Evolutionary conservation across 2,329 filamentous ascomycete species (phyloP), one percentile per base, ranked within the genome.

Genomic region (Nakataea oryzae): DNA sequence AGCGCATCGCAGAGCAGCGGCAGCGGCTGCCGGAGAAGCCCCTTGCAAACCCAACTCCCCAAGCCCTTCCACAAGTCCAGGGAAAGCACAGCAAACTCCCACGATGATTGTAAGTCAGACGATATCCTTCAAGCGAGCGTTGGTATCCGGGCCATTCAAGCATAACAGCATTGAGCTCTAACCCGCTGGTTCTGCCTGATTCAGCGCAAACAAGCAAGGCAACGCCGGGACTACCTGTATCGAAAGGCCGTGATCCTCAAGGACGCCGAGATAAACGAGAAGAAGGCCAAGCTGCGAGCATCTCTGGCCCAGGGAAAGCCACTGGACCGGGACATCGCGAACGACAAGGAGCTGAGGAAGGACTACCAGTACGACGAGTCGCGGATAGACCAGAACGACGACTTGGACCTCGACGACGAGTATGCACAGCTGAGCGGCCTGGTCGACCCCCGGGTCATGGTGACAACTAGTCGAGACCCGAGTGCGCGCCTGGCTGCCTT

Each of bases 351-450:
- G 32, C 77, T 99, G 62, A 85, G 93, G 56, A 87, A 90, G 71
- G 91, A 97, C 73, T 97, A 89, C 77, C 92, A 93, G 71, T 99
- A 93, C 73, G 95, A 99, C 72, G 93, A 97, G 75, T 90, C 91
- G 4, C 79, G 85, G 28, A 81, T 83, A 27, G 89, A 92, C 68
- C 82, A 90, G 63, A n/a, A 50, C 41, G 87, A 91, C 63, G 82
- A 88, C 72, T 75, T 91, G 24, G 88, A 90, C 62, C 76, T 96
- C 26, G 91, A 96, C 71, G 91, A 96, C 70, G 93, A 97, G 76
- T 97, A 97, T 73, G 86, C 89, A 28, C 86, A 93, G 67, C 84
- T 97, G 0, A 95, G 90, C n/a, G 95, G 95, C 34, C 86, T 97
- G 54, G 85, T 95, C 50, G 95, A 97, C 68, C 92, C 64, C 56